Base-by-base conservation (phyloP, 371 early-diverging fungal species). In the Syncephalis fuscata region DNA sequence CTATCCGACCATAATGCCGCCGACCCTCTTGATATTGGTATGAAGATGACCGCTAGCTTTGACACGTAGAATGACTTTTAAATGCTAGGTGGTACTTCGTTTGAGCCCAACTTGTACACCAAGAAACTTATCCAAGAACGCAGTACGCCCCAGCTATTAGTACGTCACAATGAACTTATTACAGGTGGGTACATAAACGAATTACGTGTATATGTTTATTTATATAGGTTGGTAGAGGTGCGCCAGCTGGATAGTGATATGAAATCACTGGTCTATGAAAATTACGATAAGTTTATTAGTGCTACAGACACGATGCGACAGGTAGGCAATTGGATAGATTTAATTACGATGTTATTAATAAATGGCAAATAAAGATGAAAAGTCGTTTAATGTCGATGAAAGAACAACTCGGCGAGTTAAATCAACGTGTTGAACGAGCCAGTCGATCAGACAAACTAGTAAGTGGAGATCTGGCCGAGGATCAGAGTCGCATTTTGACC, bases 211-310 rank as follows among this genome's bases (percentile, higher is more conserved):
- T 32, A 11, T 24, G 38, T 2, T 38, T 16, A 50, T 24, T 27
- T 2, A 11, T 4, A 17, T 41, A 37, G 10, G 10, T 47, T 49
- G 39, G 14, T 51, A 70, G 88, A 85, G 45, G 78, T 88, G 43
- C 68, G 84, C 51, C 79, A 88, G 47, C 75, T 94, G 50, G 91
- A 94, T 53, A 86, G 89, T n/a, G 88, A 88, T 37, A 87, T 91
- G 87, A 92, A 94, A 58, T 90, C 93, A 0, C 67, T 94, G 17
- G 95, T 94, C 1, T 94, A 94, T 56, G 90, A 92, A 61, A 94
- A 94, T 68, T 94, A 94, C 53, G 83, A 70, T 73, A 88, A 89
- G 67, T 92, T 94, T 54, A 87, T 92, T 44, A 78, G 80, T 40
- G 95, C 95, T 1, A 85, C 91, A 0, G 90, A 91, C 50, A 89